phyloP scores from a whole-genome alignment of 2,329 filamentous ascomycete genomes.

The Calonectria hawksworthii region DNA sequence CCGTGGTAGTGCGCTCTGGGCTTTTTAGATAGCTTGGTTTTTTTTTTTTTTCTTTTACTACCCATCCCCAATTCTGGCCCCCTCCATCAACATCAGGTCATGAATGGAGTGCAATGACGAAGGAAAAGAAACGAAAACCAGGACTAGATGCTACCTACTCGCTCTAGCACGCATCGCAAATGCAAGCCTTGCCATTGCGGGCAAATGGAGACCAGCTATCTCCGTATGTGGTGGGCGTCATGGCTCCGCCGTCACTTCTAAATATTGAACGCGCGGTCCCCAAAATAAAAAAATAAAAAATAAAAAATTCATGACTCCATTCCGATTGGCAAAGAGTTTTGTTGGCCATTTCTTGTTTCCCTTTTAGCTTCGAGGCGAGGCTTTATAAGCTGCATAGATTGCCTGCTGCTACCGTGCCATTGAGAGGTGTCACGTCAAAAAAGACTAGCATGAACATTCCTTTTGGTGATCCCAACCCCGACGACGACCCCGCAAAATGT shows the following conservation, averaged over 20 bases:
- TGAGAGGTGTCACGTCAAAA: neutral
- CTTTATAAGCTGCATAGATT: neutral
- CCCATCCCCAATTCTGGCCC: neutral
- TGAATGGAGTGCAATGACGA: neutral
- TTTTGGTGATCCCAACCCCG: neutral
- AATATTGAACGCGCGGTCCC: neutral
- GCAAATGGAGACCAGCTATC: neutral
- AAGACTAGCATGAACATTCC: neutral
- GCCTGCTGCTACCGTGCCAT: neutral
- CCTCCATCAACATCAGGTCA: neutral
- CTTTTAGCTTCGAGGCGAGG: neutral
- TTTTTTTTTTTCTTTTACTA: too few relatives aligned
- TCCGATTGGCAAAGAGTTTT: neutral
- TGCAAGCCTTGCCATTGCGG: neutral
- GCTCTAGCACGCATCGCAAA: neutral
- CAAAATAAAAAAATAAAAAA: too few relatives aligned
- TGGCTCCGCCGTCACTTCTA: neutral
- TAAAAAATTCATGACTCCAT: neutral
- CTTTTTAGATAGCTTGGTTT: neutral
- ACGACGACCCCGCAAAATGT: conserved; percentile 5
- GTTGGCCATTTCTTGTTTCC: neutral
- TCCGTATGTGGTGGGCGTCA: neutral
- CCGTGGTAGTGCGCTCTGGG: neutral
- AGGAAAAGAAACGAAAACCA: neutral
- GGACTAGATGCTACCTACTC: neutral